Base-by-base conservation (phyloP, 805 yeast species). In the Starmerella ratchasimensis region DNA sequence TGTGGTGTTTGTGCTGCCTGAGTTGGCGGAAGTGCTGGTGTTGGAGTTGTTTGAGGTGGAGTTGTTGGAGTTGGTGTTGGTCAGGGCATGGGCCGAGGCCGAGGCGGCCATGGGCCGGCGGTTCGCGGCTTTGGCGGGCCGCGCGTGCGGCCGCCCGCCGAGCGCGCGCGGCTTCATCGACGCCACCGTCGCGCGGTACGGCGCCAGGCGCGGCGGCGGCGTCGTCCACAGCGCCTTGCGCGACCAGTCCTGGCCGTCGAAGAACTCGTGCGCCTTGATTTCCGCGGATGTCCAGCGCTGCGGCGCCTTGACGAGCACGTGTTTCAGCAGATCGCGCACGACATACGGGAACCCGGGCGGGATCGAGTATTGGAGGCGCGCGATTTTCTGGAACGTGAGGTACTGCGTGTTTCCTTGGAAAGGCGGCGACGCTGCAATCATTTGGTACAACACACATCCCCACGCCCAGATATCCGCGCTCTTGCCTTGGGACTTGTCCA, bases 381-480 rank as follows among this genome's bases (percentile, higher is more conserved):
- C 81, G 51, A 90, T 90, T 53, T 80, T 79, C 53, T 84, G 94
- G 60, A 84, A 84, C 0, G 94, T 84, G 40, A 76, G 69, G 54
- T 80, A 76, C 58, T 84, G 95, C 16, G 83, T 81, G 16, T 69
- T 61, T 0, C 93, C 95, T 56, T 84, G 80, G 57, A 84, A 84
- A 1, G 96, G 95, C 2, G 95, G 95, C 18, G 63, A 60, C 0
- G 95, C 95, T 31, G 78, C 74, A 36, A 81, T 68, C 52, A 86
- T 68, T 57, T 84, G 96, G 56, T 68, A 84, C 28, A 86, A 58
- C 26, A 84, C 80, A 58, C 96, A 84, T 1, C 94, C 96, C 39
- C 83, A 57, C 1, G 96, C 94, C 96, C 96, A 84, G n/a, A 81
- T 59, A 56, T 84, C 96, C 23, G 88, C 69, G 45, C 77, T 78